Base-by-base conservation (phyloP, 2,329 filamentous ascomycete genomes). In the Clarireedia paspali region DNA sequence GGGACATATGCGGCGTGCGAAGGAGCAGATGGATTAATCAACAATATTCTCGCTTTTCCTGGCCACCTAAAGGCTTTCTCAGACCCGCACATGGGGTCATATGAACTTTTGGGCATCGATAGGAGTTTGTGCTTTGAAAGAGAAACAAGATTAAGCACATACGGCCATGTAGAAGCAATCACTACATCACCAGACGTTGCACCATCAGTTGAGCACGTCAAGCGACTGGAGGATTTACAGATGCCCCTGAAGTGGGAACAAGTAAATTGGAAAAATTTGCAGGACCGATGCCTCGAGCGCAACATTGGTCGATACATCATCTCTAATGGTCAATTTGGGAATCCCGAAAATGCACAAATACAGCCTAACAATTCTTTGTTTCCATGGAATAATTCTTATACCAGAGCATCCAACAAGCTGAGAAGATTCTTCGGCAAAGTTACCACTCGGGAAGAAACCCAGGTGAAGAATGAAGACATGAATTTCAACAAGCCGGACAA, bases 211-310 rank as follows among this genome's bases (percentile, higher is more conserved):
- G 52, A 48, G 23, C 46, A 48, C 10, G 23, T 30, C 39, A 27
- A 38, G 12, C 36, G 47, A 23, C 10, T 12, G 40, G 20, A 17
- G 9, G 17, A 50, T 15, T 6, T 34, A 14, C 45, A 42, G 26
- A 9, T 66, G 49, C 62, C 60, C 10, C 14, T 23, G 70, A 73
- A 83, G 23, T 91, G 87, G 84, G 74, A 80, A 27, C 73, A 75
- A 26, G 79, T 90, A 34, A 77, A 82, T 60, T 94, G 89, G 89
- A 85, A 85, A 14, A 71, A 78, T 34, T 73, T 92, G 17, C 88
- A 92, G 67, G 74, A 82, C 51, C 71, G 79, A 27, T 94, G 89
- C 65, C 68, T 84, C 1, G 71, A 78, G 60, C 77, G 74, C 62
- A 95, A 95, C 70, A 75, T 79, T 56, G 78, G 79, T 39, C 81